phyloP scores from a whole-genome alignment of 2,329 filamentous ascomycete genomes.

The Cladorrhinum sp. region DNA sequence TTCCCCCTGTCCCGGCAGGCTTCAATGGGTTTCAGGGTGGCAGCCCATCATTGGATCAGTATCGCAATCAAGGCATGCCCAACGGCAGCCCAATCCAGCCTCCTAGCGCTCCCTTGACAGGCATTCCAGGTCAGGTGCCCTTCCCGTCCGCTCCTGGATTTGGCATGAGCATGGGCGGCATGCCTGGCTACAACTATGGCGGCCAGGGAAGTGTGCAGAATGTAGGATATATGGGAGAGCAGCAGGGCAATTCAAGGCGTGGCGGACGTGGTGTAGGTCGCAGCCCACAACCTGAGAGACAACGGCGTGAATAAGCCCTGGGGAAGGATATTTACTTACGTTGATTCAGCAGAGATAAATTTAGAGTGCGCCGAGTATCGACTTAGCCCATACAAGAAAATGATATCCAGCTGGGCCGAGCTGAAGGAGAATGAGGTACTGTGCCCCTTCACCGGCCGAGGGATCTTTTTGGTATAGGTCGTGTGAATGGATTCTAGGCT shows the following conservation, averaged over 20 bases:
- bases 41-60: conserved; percentile 53
- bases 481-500: background rate
- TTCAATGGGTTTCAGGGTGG: conserved; percentile 52
- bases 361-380: background rate
- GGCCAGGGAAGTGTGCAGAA: conserved; percentile 45
- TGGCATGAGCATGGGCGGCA: conserved; percentile 38
- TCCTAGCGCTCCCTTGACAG: conserved; percentile 39
- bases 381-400: background rate
- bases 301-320: conserved; percentile 21
- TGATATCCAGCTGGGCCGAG: background rate
- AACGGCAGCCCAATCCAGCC: conserved; percentile 53
- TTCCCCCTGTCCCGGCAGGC: conserved; percentile 53
- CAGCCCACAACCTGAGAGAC: conserved; percentile 34
- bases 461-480: background rate
- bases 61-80: conserved; percentile 49
- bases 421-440: background rate
- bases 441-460: background rate
- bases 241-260: conserved; percentile 53
- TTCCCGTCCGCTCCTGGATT: conserved; percentile 52
- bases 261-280: conserved; percentile 56
- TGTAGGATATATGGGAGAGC: conserved; percentile 49
- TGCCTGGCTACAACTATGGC: conserved; percentile 41
- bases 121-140: conserved; percentile 42
- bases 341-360: background rate
- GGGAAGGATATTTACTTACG: background rate